phyloP scores from a whole-genome alignment of 2,329 filamentous ascomycete species.

The Scedosporium minutisporum region DNA sequence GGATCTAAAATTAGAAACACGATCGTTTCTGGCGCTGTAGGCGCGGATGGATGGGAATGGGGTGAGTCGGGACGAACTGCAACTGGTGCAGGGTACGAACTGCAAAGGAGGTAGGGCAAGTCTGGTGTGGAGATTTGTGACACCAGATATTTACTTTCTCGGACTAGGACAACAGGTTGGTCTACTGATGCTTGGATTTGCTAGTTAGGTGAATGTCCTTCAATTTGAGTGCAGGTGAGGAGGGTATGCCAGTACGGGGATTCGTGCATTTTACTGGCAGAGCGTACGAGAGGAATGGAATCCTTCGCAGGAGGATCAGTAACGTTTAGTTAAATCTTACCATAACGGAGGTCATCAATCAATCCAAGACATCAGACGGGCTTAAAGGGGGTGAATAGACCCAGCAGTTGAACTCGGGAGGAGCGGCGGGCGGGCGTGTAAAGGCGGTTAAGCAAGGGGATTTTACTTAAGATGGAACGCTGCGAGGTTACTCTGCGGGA shows the following conservation, averaged over 20 bases:
- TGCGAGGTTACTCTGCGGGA: neutral
- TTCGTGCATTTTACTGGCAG: neutral
- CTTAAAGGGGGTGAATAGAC: neutral
- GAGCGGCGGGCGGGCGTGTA: neutral
- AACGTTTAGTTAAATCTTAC: neutral
- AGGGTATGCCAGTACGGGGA: neutral
- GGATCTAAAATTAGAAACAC: neutral
- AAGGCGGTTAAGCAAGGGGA: neutral
- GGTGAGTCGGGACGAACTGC: neutral
- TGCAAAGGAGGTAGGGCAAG: neutral
- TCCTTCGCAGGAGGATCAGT: neutral
- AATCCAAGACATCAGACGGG: neutral
- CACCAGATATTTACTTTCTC: neutral
- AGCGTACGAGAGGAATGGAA: neutral
- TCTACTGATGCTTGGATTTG: neutral
- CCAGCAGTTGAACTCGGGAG: neutral
- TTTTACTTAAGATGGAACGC: neutral
- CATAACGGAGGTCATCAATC: neutral
- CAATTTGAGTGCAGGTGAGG: neutral
- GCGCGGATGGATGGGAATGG: neutral
- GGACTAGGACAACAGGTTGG: neutral
- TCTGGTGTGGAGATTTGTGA: neutral
- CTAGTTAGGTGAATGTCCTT: neutral
- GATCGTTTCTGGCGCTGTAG: neutral
- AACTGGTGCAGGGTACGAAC: too few species aligned